A percentile compares a stretch with the other conserved stretches of the same genome.
Evolutionary conservation across 2,329 filamentous ascomycete genomes (phyloP).

Genomic region (Teratosphaeria nubilosa): DNA sequence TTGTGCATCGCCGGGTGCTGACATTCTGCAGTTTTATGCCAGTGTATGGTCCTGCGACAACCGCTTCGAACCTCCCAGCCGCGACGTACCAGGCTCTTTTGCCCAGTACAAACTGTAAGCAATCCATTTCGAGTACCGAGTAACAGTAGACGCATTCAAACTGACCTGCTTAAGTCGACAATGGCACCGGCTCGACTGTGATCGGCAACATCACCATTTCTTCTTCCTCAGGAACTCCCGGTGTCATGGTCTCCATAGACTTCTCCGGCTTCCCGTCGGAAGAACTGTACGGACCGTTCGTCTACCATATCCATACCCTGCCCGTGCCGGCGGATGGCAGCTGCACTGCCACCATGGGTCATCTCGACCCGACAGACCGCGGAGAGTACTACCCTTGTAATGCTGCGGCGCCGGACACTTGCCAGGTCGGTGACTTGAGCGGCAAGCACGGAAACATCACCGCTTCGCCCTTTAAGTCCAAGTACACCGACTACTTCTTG

Average conservation of each 20-base stretch:
- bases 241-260: constrained; percentile 5
- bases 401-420: constrained; percentile 46
- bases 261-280: constrained; percentile 7
- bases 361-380: constrained; percentile 61
- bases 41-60: background rate
- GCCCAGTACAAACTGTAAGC: constrained; percentile 2
- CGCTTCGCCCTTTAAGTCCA: constrained; percentile 11
- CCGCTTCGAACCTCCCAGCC: background rate
- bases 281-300: constrained; percentile 10
- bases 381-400: constrained; percentile 55
- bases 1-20: background rate
- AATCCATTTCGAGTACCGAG: background rate
- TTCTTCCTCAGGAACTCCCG: background rate
- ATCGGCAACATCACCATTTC: constrained; percentile 5
- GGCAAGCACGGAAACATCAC: constrained; percentile 59
- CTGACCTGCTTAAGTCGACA: constrained; percentile 3
- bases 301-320: constrained; percentile 61
- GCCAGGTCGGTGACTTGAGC: constrained; percentile 66
- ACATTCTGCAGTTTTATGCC: background rate
- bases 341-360: constrained; percentile 57
- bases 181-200: constrained; percentile 7
- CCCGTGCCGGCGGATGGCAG: constrained; percentile 58
- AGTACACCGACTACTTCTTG: constrained; percentile 49
- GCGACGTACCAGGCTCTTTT: constrained; percentile 6
- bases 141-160: background rate